Base-by-base conservation (phyloP, 208 protist genomes). In the Trypanosoma cruzi region DNA sequence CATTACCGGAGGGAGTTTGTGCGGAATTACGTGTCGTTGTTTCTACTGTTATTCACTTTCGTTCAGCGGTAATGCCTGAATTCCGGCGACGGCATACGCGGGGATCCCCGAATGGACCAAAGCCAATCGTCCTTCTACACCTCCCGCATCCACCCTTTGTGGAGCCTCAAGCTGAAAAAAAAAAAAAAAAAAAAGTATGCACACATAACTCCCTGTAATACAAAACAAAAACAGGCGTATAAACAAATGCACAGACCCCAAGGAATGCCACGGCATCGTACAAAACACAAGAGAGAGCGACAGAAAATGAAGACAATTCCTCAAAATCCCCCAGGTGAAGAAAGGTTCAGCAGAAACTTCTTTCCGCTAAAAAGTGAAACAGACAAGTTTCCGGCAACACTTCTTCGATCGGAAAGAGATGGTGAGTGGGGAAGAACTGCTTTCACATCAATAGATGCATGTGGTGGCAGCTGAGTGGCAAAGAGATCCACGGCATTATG, bases 291-390 rank as follows among this genome's bases (percentile, higher is more conserved):
- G 58, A 50, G 14, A 58, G 37, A 48, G 32, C 24, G 14, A 31
- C 24, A 68, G 32, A 60, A 34, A 46, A 42, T 32, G 26, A 58
- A 32, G 31, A 20, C 28, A 8, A 55, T 49, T 49, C 16, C 44
- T 49, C 44, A 49, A 49, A 49, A 49, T 22, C 4, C 44, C 20
- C 16, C 53, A 36, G 32, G 31, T 22, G 5, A 13, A 1, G n/a
- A 14, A 5, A 71, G 20, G 5, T 63, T 55, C 55, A 24, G 22
- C 2, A 50, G 3, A 71, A 71, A 56, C 36, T 31, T 42, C 42
- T 64, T 71, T 28, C 65, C 65, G n/a, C 31, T 56, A 53, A 71
- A 71, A 16, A 71, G 56, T 10, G 55, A 71, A 50, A 71, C 37
- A 2, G 65, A 71, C 2, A 26, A 26, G 31, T 71, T 71, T 40